These are phyloP conservation scores for Perilla frutescens DNA, from an alignment of 257 asterid species.

Conservation along the genomic window DNA sequence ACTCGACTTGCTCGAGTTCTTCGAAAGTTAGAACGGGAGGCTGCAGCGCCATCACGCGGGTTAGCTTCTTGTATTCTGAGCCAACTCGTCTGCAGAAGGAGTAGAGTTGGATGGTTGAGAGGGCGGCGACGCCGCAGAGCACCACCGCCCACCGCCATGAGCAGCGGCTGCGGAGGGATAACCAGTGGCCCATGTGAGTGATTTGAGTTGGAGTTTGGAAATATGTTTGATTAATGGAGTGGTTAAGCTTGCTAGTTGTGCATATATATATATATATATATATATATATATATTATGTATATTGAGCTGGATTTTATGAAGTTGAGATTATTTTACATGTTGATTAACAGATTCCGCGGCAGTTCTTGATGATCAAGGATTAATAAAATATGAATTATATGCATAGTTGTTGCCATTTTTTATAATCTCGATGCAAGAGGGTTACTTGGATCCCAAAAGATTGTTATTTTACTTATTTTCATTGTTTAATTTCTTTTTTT, in stretches of 20 bases:
- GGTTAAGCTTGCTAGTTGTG: too few species aligned
- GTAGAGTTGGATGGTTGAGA: constrained; percentile 34
- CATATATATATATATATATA: too few species aligned
- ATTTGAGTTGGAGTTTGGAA: background rate
- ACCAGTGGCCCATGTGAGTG: constrained; percentile 45
- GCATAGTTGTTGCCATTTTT: constrained; percentile 3
- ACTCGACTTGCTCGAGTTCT: constrained; percentile 47
- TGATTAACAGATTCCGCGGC: constrained; percentile 24
- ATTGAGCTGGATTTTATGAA: background rate
- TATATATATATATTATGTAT: too few species aligned
- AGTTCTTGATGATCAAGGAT: constrained; percentile 26
- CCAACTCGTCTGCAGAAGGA: constrained; percentile 33
- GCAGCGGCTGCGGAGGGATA: constrained; percentile 32
- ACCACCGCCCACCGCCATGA: constrained; percentile 45
- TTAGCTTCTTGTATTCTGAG: constrained; percentile 19
- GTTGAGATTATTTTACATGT: constrained; percentile 8
- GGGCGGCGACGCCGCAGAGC: constrained; percentile 36
- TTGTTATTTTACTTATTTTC: background rate
- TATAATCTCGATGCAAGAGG: constrained; percentile 37
- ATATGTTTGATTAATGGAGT: background rate
- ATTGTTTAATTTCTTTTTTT: background rate
- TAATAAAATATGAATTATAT: constrained; percentile 29
- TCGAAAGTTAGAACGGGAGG: constrained; percentile 38
- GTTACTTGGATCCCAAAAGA: constrained; percentile 31
- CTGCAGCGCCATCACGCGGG: constrained; percentile 29